phyloP scores from a whole-genome alignment of 805 yeast species.

The Priceomyces haplophilus region DNA sequence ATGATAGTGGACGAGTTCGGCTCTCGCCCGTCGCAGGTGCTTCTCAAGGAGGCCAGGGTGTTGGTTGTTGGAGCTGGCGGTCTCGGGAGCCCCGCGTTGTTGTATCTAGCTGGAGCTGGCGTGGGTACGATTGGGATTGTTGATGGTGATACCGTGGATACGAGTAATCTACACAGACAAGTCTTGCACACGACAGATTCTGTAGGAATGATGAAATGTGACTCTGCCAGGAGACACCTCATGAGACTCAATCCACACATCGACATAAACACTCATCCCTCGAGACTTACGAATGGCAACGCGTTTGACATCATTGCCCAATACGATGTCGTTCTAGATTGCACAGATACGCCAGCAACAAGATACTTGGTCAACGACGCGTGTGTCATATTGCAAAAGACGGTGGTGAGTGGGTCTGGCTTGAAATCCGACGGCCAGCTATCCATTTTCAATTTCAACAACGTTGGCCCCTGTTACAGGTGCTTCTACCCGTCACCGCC shows the following conservation, averaged over 20 bases:
- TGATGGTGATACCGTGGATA: slow-evolving; percentile 82
- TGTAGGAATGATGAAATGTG: slow-evolving; percentile 72
- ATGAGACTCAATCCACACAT: slow-evolving; percentile 66
- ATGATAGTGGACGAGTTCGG: slow-evolving; percentile 88
- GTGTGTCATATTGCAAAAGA: slow-evolving; percentile 61
- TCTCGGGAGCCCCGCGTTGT: slow-evolving; percentile 85
- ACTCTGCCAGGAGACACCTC: slow-evolving; percentile 65
- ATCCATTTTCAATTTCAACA: slow-evolving; percentile 62
- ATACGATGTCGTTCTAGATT: slow-evolving; percentile 82
- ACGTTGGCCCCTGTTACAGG: slow-evolving; percentile 85
- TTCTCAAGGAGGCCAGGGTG: slow-evolving; percentile 55
- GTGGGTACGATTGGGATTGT: slow-evolving; percentile 81
- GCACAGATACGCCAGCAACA: slow-evolving; percentile 90
- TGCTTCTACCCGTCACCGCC: slow-evolving; percentile 93
- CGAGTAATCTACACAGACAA: slow-evolving; percentile 86
- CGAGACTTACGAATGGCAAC: slow-evolving; percentile 50
- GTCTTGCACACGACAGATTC: slow-evolving; percentile 66
- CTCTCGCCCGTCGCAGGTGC: slow-evolving; percentile 47
- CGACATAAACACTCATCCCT: slow-evolving; percentile 48
- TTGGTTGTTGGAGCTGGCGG: slow-evolving; percentile 97
- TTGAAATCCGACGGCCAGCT: slow-evolving; percentile 89
- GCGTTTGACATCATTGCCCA: slow-evolving; percentile 58
- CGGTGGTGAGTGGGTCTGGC: slow-evolving; percentile 91
- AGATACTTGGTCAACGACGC: slow-evolving; percentile 86
- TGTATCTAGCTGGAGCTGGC: slow-evolving; percentile 86